Evolutionary conservation across 805 yeast genomes (phyloP), one percentile per base, ranked within the genome.

Genomic region (Saturnispora silvae): DNA sequence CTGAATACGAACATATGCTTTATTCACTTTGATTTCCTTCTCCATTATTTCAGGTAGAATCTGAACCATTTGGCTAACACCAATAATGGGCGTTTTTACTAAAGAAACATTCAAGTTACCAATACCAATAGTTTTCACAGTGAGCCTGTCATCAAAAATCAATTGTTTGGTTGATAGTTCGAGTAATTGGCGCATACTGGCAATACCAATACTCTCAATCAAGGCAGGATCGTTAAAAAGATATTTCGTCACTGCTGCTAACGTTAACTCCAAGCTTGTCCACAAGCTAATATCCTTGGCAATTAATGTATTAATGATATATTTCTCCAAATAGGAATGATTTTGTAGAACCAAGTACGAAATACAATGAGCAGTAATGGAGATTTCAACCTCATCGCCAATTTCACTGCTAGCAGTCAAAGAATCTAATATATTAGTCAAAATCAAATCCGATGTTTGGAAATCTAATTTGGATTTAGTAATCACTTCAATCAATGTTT

Each of bases 61-160:
- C 3, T 52, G 50, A 3, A 67, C 55, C 28, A 76, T 53, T 35
- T 67, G 60, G 2, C 70, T 67, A 3, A 69, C 54, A 9, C 77
- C 57, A 18, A 70, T 48, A 7, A 51, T 47, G 7, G 78, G 74
- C 35, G 66, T 68, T 45, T 70, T 75, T 53, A 75, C 78, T 22
- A 77, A 57, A 0, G 77, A 75, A 2, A 80, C 65, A 9, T 75
- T 66, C 30, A 81, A 53, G 17, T 78, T 73, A 5, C 75, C 67
- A 23, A 77, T 61, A 1, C 80, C 67, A n/a, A 72, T 61, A 52
- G 75, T 74, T 40, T 78, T 75, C 35, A 77, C 63, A n/a, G 64
- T 70, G 28, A 78, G 60, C 40, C 66, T 68, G 3, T 49, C 54
- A 50, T 64, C 47, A 35, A 60, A 55, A 40, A 55, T 41, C 28